Conservation (phyloP, 345 rosid genomes). For the Pistacia integerrima region DNA sequence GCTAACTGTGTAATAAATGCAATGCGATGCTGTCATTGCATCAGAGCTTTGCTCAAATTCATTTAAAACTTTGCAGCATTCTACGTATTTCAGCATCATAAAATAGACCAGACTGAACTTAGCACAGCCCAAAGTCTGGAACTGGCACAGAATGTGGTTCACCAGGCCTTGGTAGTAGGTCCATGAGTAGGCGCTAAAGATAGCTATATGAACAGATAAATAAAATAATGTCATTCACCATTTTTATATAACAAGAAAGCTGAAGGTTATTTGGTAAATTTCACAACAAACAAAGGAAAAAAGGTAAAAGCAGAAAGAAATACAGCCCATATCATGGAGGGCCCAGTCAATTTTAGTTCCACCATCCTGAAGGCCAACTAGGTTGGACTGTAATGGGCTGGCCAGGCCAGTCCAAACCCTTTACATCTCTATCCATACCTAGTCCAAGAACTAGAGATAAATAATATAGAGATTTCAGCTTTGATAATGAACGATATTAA, state of each 20-base stretch:
- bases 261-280: not conserved
- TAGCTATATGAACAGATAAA: too few relatives aligned
- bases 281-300: too few relatives aligned
- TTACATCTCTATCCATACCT: not conserved
- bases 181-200: too few relatives aligned
- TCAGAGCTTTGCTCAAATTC: not conserved
- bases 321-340: not conserved
- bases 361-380: not conserved
- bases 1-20: not conserved
- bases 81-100: not conserved
- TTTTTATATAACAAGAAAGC: not conserved
- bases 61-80: not conserved
- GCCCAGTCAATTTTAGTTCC: not conserved
- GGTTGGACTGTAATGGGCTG: not conserved
- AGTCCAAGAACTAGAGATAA: not conserved
- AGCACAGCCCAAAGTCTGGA: too few relatives aligned
- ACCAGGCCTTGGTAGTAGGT: not conserved
- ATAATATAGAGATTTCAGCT: not conserved
- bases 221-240: too few relatives aligned
- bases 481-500: not conserved
- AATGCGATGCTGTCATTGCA: not conserved
- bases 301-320: not conserved
- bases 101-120: not conserved
- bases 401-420: not conserved
- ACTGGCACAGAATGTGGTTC: too few relatives aligned